Conservation (phyloP, 2,329 filamentous ascomycete genomes). For the Nothophoma quercina region DNA sequence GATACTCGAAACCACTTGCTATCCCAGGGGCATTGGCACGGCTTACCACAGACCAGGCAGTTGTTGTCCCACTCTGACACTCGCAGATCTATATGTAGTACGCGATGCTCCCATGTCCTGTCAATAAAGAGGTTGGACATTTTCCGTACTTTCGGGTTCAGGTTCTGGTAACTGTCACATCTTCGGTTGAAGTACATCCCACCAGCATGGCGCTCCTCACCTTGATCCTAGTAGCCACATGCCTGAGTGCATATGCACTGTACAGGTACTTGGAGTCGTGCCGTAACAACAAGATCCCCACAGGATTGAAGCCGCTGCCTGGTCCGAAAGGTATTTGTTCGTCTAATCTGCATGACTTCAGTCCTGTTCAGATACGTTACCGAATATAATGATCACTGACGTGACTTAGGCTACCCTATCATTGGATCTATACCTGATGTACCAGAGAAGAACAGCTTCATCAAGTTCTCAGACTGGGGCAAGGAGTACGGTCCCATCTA, state of each 20-base stretch:
- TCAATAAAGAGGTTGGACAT: constrained; percentile 19
- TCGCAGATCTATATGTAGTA: constrained; percentile 41
- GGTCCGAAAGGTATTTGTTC: constrained; percentile 50
- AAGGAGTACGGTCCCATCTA: constrained; percentile 56
- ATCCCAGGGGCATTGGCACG: constrained; percentile 19
- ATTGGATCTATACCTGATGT: constrained; percentile 54
- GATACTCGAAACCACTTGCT: constrained; percentile 33
- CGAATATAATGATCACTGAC: constrained; percentile 24
- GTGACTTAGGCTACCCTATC: constrained; percentile 50
- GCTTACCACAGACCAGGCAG: constrained; percentile 25
- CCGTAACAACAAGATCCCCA: constrained; percentile 40
- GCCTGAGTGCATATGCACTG: constrained; percentile 36
- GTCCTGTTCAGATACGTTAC: too few relatives aligned
- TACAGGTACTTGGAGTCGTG: constrained; percentile 39
- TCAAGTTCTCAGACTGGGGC: constrained; percentile 57
- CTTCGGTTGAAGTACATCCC: constrained; percentile 13
- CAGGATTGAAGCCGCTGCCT: constrained; percentile 48
- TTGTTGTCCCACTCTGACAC: constrained; percentile 25
- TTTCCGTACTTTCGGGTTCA: constrained; percentile 8
- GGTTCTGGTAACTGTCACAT: constrained; percentile 13
- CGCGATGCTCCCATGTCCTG: constrained; percentile 16
- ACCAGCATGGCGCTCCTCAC: constrained; percentile 43
- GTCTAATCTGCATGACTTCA: neutral
- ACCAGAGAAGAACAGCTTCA: constrained; percentile 53
- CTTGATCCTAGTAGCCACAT: constrained; percentile 32